Base-by-base conservation (phyloP, 306 rosid species). In the Fragaria ananassa region DNA sequence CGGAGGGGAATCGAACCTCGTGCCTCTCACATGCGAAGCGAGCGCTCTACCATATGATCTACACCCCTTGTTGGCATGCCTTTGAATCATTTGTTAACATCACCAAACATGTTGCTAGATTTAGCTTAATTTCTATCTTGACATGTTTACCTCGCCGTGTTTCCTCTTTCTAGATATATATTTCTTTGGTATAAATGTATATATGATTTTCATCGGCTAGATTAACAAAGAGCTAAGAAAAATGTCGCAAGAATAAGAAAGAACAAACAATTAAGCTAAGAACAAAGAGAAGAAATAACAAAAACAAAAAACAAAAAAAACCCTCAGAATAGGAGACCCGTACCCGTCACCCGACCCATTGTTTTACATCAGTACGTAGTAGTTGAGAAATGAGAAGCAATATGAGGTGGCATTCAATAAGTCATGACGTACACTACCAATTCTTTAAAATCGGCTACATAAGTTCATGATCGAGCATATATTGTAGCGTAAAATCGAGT, bases 1-100 rank as follows among this genome's bases (percentile, higher is more conserved):
- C 88, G 91, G 98, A 93, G 88, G 97, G 96, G 96, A 93, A 89
- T 93, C 96, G 96, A 93, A 93, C 96, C 91, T 93, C 88, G 98
- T 91, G 92, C 98, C 98, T 84, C 76, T 91, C 86, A 81, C 98
- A 93, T 93, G 87, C 81, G 85, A 80, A 31, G 87, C 91, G 81
- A 88, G 89, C 81, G 89, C 89, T 88, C 91, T 88, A 85, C 89
- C 88, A 81, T 88, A 83, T 88, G 91, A 88, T 89, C 88, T 88
- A 88, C 91, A 88, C 87, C 91, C 91, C 91, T 3, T 5, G 31
- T 29, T 29, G 31, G 31, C 31, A 1, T 29, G 31, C 31, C 31
- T 29, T 29, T 0, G 10, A 13, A 47, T 4, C 45, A 42, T 42
- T 9, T 9, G 0, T 42, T 42, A 42, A 42, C 11, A 42, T 8